A percentile compares a stretch with the other conserved stretches of the same genome.
These are phyloP conservation scores for Beta macrorhiza DNA, from an alignment of 179 eudicot genomes.

Conservation along the genomic window DNA sequence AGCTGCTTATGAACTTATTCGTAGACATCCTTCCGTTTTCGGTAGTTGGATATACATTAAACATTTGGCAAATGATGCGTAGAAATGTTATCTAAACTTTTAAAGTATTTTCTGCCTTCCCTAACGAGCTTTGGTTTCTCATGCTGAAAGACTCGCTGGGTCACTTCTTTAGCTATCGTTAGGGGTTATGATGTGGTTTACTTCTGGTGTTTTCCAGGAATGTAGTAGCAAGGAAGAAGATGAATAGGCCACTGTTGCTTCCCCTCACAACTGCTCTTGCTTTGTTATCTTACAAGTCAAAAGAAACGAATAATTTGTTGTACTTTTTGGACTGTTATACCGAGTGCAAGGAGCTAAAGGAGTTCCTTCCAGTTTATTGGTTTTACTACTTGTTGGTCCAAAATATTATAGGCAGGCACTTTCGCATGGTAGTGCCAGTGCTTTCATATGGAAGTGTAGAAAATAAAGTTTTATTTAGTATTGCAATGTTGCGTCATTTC, in stretches of 20 bases:
- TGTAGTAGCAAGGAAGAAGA: too few relatives aligned
- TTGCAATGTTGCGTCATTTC: background rate
- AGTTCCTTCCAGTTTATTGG: background rate
- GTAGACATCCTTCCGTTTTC: background rate
- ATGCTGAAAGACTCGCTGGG: background rate
- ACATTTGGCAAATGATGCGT: background rate
- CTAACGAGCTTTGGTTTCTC: background rate
- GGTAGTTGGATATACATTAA: background rate
- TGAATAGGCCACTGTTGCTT: too few relatives aligned
- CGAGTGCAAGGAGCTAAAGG: background rate
- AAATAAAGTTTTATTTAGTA: background rate
- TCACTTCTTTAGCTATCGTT: background rate
- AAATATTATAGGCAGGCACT: background rate
- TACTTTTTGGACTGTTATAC: too few relatives aligned
- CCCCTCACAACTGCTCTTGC: too few relatives aligned
- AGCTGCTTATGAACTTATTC: background rate
- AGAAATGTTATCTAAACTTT: background rate
- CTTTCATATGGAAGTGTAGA: background rate
- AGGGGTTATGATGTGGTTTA: too few relatives aligned
- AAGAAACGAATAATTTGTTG: too few relatives aligned
- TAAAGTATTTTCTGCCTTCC: background rate
- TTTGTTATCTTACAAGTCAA: too few relatives aligned
- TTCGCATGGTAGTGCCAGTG: background rate
- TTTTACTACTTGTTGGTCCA: background rate
- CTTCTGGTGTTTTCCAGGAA: too few relatives aligned